Evolutionary conservation across 805 yeast species (phyloP).

Genomic region (Candida koratica): DNA sequence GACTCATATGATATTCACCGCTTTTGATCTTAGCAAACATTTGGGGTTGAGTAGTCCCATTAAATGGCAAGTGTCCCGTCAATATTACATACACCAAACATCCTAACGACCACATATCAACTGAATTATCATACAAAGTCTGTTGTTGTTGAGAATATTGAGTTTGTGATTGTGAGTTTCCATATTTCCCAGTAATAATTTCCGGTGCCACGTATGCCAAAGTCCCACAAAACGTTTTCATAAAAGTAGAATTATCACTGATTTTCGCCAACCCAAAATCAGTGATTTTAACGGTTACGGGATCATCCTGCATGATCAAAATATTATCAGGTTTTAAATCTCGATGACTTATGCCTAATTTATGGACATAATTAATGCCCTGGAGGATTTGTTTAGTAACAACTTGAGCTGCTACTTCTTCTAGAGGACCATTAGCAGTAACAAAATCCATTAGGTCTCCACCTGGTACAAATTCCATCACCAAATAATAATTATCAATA

Average conservation of each 20-base stretch:
- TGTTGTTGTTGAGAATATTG: slow-evolving; percentile 13
- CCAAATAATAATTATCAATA: slow-evolving; percentile 70
- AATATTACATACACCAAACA: slow-evolving; percentile 87
- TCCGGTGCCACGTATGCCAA: slow-evolving; percentile 97
- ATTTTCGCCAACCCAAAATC: slow-evolving; percentile 96
- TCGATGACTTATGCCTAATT: slow-evolving; percentile 88
- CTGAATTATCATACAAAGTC: slow-evolving; percentile 66
- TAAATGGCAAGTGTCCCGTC: slow-evolving; percentile 92
- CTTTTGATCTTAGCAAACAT: slow-evolving; percentile 68
- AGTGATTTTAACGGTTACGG: slow-evolving; percentile 85
- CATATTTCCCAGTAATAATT: slow-evolving; percentile 59
- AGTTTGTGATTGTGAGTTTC: slow-evolving; percentile 23
- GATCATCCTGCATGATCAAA: slow-evolving; percentile 84
- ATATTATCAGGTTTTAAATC: slow-evolving; percentile 97
- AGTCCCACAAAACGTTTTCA: slow-evolving; percentile 98
- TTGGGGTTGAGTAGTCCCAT: slow-evolving; percentile 86
- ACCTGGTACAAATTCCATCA: slow-evolving; percentile 94
- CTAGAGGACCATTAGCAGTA: slow-evolving; percentile 85
- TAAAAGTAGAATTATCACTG: slow-evolving; percentile 74
- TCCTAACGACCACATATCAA: slow-evolving; percentile 98
- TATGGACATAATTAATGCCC: slow-evolving; percentile 85
- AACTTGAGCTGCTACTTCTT: slow-evolving; percentile 86
- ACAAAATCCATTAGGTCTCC: slow-evolving; percentile 98
- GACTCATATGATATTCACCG: slow-evolving; percentile 78
- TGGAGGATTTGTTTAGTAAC: slow-evolving; percentile 78